phyloP scores from a whole-genome alignment of 352 stramenopile genomes.

The Phytophthora quininea region DNA sequence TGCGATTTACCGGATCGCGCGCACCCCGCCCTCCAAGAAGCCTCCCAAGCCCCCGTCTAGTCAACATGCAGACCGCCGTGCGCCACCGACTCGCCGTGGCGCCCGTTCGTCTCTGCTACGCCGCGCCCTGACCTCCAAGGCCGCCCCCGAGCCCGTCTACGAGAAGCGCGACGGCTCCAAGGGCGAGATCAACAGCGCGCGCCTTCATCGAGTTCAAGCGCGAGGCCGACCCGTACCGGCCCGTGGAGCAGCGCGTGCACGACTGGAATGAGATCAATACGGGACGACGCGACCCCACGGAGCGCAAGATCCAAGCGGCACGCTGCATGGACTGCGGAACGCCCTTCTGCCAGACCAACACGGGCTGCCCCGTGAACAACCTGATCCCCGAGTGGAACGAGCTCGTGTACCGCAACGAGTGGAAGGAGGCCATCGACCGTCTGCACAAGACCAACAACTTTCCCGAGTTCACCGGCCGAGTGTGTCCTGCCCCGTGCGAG shows the following conservation, averaged over 20 bases:
- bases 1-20: conserved; percentile 33
- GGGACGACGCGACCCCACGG: conserved; percentile 80
- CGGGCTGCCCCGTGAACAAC: conserved; percentile 97
- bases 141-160: conserved; percentile 37
- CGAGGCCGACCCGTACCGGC: conserved; percentile 93
- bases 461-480: conserved; percentile 97
- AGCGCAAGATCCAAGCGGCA: conserved; percentile 94
- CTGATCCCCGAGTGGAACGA: conserved; percentile 99
- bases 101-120: conserved; percentile 13
- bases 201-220: conserved; percentile 87
- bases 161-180: conserved; percentile 73
- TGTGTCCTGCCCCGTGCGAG: conserved; percentile 97
- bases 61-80: conserved; percentile 37
- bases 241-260: conserved; percentile 91
- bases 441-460: conserved; percentile 99
- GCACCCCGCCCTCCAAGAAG: conserved; percentile 17
- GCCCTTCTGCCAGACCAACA: conserved; percentile 98
- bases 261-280: conserved; percentile 99
- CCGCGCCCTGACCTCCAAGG: conserved; percentile 29
- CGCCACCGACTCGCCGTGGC: conserved; percentile 23
- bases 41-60: neutral
- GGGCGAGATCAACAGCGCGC: conserved; percentile 71
- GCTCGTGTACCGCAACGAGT: conserved; percentile 97
- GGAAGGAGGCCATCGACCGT: conserved; percentile 95
- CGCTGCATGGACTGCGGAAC: conserved; percentile 99